Evolutionary conservation across 2,329 filamentous ascomycete genomes (phyloP).

Genomic region (Colletotrichum orchidophilum): DNA sequence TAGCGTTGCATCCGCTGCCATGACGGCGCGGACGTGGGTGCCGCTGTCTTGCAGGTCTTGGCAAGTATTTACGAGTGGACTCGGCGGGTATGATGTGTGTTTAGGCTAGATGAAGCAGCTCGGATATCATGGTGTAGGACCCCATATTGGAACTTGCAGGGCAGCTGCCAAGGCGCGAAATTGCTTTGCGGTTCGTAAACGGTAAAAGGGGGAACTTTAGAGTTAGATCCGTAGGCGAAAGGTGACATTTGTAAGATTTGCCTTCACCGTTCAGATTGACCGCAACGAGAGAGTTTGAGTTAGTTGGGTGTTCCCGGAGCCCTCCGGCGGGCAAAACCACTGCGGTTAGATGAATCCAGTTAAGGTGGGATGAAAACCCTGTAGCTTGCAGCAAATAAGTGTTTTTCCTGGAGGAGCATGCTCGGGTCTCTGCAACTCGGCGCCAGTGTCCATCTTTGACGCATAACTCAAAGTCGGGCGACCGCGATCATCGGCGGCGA

Average conservation of each 20-base stretch:
- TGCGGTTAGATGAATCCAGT: not conserved
- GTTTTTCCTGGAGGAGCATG: not conserved
- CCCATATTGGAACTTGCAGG: not conserved
- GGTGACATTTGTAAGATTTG: not conserved
- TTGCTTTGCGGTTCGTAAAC: constrained; percentile 12
- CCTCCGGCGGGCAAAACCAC: not conserved
- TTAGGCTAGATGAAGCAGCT: constrained; percentile 26
- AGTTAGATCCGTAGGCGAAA: not conserved
- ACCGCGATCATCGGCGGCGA: too few species aligned
- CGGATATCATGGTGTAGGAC: not conserved
- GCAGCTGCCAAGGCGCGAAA: not conserved
- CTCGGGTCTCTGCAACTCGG: not conserved
- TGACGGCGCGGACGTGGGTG: not conserved
- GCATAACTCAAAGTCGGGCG: not conserved
- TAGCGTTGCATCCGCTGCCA: not conserved
- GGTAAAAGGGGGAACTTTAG: not conserved
- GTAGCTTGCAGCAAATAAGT: not conserved
- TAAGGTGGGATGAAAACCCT: not conserved
- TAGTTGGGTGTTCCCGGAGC: not conserved
- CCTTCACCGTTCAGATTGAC: not conserved
- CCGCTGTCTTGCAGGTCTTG: constrained; percentile 4
- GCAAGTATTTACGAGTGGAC: not conserved
- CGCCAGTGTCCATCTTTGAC: not conserved
- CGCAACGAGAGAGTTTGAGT: too few species aligned
- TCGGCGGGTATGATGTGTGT: constrained; percentile 6